Base-by-base conservation (phyloP, 2,329 filamentous ascomycete species). In the Diaporthe sp. region DNA sequence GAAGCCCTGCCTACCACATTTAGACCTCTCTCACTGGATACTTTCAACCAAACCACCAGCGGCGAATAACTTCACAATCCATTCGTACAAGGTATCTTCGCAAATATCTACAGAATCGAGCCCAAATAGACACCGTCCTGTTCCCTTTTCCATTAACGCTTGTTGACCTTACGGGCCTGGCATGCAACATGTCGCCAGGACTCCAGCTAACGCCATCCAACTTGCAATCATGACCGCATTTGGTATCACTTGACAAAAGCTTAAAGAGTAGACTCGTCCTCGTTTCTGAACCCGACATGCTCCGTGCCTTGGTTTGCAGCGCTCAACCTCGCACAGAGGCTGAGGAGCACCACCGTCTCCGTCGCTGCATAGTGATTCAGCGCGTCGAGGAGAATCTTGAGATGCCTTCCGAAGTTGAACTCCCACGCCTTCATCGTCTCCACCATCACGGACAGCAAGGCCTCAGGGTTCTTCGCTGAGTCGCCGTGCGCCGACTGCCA, bases 331-430 rank as follows among this genome's bases (percentile, higher is more conserved):
- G 95, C 95, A 81, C 95, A 97, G 22, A 99, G 87, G 77, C 96
- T 96, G 76, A 98, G 86, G 77, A 99, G 88, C 25, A 98, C 97
- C 4, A 98, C 96, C 52, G 97, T 98, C 86, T 99, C 97, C 0
- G 97, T 98, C 0, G 97, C 97, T 3, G 97, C 97, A 79, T 98
- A 97, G 83, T 98, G 98, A 80, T 99, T 98, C 77, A 99, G 88
- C 76, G 95, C 96, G 82, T 98, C 97, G 50, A 98, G 91, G 79
- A 99, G 84, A 78, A 98, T 98, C 86, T 97, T 96, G 79, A 99
- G 85, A 84, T 98, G 96, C 61, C 95, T 88, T 74, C 93, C 94
- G 82, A 99, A 99, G 81, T 98, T 97, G 77, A 93, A 92, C 83
- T 99, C 97, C 86, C 97, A 98, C 84, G 96, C 95, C 81, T 92